These are phyloP conservation scores for Lepidium sativum DNA, from an alignment of 345 rosid species.

Conservation along the genomic window DNA sequence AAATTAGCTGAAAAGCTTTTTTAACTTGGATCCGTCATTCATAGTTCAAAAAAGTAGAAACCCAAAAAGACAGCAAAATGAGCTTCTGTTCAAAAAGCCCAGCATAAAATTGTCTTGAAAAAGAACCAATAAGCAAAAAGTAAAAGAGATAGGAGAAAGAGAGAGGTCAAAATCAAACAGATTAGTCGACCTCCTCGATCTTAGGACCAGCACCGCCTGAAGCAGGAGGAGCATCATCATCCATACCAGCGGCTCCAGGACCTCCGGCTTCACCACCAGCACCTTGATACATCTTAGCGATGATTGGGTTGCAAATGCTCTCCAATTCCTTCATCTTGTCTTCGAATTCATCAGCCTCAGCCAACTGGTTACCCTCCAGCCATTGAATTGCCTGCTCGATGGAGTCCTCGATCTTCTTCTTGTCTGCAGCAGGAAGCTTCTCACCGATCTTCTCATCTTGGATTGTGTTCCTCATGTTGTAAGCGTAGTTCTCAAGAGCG, in stretches of 20 bases:
- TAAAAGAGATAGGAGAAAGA: not conserved
- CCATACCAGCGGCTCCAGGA: conserved; percentile 39
- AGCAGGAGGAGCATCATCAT: conserved; percentile 27
- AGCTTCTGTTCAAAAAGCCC: conserved; percentile 4
- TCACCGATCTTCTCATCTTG: conserved; percentile 65
- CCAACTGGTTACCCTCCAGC: conserved; percentile 69
- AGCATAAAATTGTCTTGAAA: not conserved
- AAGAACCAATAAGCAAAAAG: not conserved
- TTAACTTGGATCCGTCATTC: too few species aligned
- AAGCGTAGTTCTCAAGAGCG: conserved; percentile 58
- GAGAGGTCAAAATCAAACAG: conserved; percentile 2
- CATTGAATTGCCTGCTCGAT: conserved; percentile 57
- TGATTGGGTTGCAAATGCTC: conserved; percentile 75
- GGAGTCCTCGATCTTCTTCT: conserved; percentile 61
- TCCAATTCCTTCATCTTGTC: conserved; percentile 90
- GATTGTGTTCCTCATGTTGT: conserved; percentile 72
- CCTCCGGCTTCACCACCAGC: conserved; percentile 49
- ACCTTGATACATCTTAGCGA: conserved; percentile 74
- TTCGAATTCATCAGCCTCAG: conserved; percentile 64
- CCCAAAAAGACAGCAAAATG: not conserved
- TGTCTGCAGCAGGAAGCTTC: conserved; percentile 48
- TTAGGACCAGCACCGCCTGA: conserved; percentile 62
- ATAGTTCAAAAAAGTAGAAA: not conserved
- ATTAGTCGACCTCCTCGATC: conserved; percentile 40
- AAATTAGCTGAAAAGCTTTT: too few species aligned